Percentiles rank a stretch among this genome's conserved stretches.
These are phyloP conservation scores for Pichia sp. DNA, from an alignment of 1,139 yeast species.

Conservation along the genomic window DNA sequence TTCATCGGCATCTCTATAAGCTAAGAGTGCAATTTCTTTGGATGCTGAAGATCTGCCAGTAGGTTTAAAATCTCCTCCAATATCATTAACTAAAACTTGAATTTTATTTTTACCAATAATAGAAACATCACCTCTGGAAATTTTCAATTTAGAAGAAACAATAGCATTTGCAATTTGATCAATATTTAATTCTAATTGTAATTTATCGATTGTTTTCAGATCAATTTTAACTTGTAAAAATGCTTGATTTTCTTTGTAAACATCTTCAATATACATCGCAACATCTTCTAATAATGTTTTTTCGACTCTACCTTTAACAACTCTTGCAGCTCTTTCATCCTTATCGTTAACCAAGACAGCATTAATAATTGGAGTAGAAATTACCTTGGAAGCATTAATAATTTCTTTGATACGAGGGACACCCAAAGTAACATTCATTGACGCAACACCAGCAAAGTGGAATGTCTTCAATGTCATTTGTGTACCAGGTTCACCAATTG, in stretches of 20 bases:
- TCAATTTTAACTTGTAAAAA: constrained; percentile 79
- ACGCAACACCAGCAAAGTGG: constrained; percentile 99
- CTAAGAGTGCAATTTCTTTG: constrained; percentile 36
- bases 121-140: constrained; percentile 64
- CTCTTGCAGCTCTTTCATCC: constrained; percentile 97
- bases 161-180: constrained; percentile 86
- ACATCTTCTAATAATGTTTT: constrained; percentile 85
- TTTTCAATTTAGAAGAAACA: constrained; percentile 76
- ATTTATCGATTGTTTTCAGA: constrained; percentile 73
- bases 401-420: constrained; percentile 98
- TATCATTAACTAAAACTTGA: constrained; percentile 72
- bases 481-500: constrained; percentile 99
- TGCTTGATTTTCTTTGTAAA: constrained; percentile 74
- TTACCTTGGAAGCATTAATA: constrained; percentile 91
- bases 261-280: constrained; percentile 87
- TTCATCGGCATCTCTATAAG: constrained; percentile 34
- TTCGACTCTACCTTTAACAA: constrained; percentile 95
- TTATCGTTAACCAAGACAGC: constrained; percentile 88
- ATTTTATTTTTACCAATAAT: constrained; percentile 62
- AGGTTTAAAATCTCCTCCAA: constrained; percentile 29
- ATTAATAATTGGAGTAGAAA: constrained; percentile 94
- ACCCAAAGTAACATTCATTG: constrained; percentile 97
- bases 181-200: constrained; percentile 81
- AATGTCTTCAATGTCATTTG: constrained; percentile 98
- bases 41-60: constrained; percentile 36